Base-by-base conservation (phyloP, 306 rosid genomes). In the Myrica gale region DNA sequence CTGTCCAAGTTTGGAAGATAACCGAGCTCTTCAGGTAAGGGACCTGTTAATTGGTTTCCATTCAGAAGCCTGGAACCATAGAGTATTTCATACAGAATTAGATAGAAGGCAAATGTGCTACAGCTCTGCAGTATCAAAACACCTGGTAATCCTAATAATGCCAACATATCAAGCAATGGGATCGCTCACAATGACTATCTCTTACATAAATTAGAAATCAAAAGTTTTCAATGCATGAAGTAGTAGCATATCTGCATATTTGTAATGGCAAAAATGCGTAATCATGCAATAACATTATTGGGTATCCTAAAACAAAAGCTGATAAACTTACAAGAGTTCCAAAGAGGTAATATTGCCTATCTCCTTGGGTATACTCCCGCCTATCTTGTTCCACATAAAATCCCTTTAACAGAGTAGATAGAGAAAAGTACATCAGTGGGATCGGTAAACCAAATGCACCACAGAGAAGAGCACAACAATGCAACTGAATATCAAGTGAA, bases 341-440 rank as follows among this genome's bases (percentile, higher is more conserved):
- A 96, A 76, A 75, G 89, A 67, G 52, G 57, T 87, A 78, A 96
- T 84, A 74, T 88, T 86, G 83, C 98, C 97, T 42, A 96, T 84
- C 84, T 90, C 93, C 88, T 85, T 76, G 2, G 99, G 99, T 77
- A 96, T 92, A 58, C 84, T 88, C 67, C 99, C 99, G 79, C 68
- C 86, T 69, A 96, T 78, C 0, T 85, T 1, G 84, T 92, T 96
- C 98, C 97, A 96, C 99, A 92, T 96, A 76, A 96, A 88, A 83
- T 89, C 88, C 96, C 99, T 96, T 78, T 66, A 55, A 77, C 15
- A 81, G 79, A 82, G 69, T 37, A 73, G 42, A 75, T 66, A 75
- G 63, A 82, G 76, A 68, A 76, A 9, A 41, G 55, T 43, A 68
- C 16, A 71, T 87, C 75, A 90, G 84, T 51, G 19, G 63, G 68